Conservation (phyloP, 2,329 filamentous ascomycete species). For the Cladosporium halotolerans region DNA sequence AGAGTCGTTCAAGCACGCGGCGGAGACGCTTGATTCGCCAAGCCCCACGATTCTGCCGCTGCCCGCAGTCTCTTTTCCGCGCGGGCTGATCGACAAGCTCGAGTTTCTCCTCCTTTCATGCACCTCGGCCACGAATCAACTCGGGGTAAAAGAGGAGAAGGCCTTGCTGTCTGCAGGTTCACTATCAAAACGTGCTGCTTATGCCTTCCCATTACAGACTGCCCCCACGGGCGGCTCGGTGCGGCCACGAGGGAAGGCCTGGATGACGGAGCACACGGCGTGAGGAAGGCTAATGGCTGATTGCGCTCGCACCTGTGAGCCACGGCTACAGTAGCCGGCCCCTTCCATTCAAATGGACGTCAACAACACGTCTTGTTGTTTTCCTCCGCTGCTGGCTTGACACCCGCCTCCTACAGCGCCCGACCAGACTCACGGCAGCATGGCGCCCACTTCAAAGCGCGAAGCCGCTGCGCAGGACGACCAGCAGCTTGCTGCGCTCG, state of each 20-base stretch:
- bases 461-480: slow-evolving; percentile 35
- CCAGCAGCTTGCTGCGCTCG: slow-evolving; percentile 48
- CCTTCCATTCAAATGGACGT: no score
- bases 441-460: background rate
- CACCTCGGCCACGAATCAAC: background rate
- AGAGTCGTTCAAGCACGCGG: background rate
- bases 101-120: slow-evolving; percentile 3
- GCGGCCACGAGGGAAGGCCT: slow-evolving; percentile 2
- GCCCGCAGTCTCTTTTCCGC: slow-evolving; percentile 4
- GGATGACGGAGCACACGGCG: slow-evolving; percentile 4
- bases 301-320: slow-evolving; percentile 3
- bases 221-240: slow-evolving; percentile 6
- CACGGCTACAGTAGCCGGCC: no score
- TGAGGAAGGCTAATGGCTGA: background rate
- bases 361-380: no score
- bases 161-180: slow-evolving; percentile 2
- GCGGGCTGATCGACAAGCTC: background rate
- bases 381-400: background rate
- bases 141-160: background rate
- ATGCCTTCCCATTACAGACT: background rate
- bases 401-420: background rate
- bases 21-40: background rate
- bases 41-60: slow-evolving; percentile 5
- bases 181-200: background rate
- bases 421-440: background rate